phyloP scores from a whole-genome alignment of 2,329 filamentous ascomycete species.

The Ophiostoma quercus region DNA sequence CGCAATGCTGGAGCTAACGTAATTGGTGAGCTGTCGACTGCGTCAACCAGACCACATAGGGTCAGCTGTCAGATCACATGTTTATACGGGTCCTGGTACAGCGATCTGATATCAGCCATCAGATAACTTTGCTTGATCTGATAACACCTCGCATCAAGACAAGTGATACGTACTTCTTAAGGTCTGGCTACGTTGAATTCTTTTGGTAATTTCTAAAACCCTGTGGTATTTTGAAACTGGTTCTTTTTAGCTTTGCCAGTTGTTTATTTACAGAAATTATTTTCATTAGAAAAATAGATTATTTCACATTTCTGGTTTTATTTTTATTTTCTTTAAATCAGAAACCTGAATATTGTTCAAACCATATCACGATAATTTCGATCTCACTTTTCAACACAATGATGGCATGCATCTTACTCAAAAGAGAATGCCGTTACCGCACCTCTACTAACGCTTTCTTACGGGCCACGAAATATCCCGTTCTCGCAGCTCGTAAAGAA shows the following conservation, averaged over 20 bases:
- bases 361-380: too few relatives aligned
- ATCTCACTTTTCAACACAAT: too few relatives aligned
- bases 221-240: too few relatives aligned
- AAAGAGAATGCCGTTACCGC: neutral
- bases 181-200: too few relatives aligned
- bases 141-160: neutral
- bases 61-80: slow-evolving; percentile 4
- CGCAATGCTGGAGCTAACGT: neutral
- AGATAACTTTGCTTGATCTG: slow-evolving; percentile 13
- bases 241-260: too few relatives aligned
- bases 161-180: neutral
- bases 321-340: too few relatives aligned
- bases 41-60: neutral
- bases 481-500: neutral
- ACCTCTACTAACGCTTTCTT: neutral
- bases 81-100: neutral
- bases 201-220: too few relatives aligned
- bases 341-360: too few relatives aligned
- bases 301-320: too few relatives aligned
- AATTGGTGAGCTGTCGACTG: slow-evolving; percentile 14
- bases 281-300: too few relatives aligned
- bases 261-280: too few relatives aligned
- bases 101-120: slow-evolving; percentile 1
- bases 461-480: neutral
- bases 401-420: too few relatives aligned